A percentile compares a stretch with the other conserved stretches of the same genome.
These are phyloP conservation scores for Thelonectria olida DNA, from an alignment of 2,329 filamentous ascomycete species.

Conservation along the genomic window DNA sequence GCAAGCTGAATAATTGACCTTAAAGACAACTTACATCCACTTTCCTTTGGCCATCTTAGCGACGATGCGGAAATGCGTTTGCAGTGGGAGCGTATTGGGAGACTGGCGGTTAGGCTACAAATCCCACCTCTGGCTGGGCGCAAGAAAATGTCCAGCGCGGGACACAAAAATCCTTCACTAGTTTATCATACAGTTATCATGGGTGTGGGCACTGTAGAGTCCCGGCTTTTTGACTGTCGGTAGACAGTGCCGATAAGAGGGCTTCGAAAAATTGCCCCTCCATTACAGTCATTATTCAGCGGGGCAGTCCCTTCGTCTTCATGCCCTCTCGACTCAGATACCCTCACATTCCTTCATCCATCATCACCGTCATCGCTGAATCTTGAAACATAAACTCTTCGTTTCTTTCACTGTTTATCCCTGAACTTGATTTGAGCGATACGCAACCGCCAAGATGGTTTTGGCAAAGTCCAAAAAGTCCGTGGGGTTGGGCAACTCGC, in stretches of 20 bases:
- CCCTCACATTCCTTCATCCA: slow-evolving; percentile 29
- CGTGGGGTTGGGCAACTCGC: slow-evolving; percentile 92
- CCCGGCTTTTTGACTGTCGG: neutral
- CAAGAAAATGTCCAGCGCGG: slow-evolving; percentile 45
- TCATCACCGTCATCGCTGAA: slow-evolving; percentile 12
- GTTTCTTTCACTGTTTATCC: slow-evolving; percentile 13
- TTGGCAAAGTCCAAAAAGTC: slow-evolving; percentile 92
- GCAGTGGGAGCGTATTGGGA: slow-evolving; percentile 19
- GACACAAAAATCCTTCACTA: slow-evolving; percentile 42
- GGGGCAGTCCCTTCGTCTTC: slow-evolving; percentile 33
- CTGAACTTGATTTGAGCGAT: neutral
- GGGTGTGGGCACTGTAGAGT: slow-evolving; percentile 43
- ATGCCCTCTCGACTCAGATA: slow-evolving; percentile 29
- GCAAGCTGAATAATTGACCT: neutral
- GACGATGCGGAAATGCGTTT: slow-evolving; percentile 27
- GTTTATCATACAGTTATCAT: slow-evolving; percentile 40
- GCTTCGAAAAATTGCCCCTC: slow-evolving; percentile 59
- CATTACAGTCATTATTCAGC: slow-evolving; percentile 54
- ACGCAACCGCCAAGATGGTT: slow-evolving; percentile 56
- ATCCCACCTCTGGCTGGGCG: slow-evolving; percentile 35
- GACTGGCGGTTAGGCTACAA: slow-evolving; percentile 38
- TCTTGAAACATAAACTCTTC: slow-evolving; percentile 25
- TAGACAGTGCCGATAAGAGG: slow-evolving; percentile 41
- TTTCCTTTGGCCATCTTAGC: slow-evolving; percentile 77
- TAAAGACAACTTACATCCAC: slow-evolving; percentile 64